A percentile compares a stretch with the other conserved stretches of the same genome.
Conservation (phyloP, 2,329 filamentous ascomycete genomes). For the Teratosphaeria nubilosa region DNA sequence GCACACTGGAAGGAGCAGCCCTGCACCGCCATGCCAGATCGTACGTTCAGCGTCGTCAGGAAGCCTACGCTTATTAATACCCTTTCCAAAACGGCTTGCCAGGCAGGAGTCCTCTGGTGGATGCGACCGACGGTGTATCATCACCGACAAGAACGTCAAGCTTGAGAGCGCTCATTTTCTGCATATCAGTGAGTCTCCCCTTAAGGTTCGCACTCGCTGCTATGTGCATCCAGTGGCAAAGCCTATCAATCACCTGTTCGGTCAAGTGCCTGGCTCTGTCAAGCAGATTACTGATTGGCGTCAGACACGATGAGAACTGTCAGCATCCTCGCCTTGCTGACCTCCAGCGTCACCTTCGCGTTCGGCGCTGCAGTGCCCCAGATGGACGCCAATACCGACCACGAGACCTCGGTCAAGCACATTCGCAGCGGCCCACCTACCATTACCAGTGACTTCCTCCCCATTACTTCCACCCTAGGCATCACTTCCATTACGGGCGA, state of each 20-base stretch:
- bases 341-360: not conserved
- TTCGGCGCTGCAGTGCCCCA: not conserved
- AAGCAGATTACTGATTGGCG: not conserved
- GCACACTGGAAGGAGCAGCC: not conserved
- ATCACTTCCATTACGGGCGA: not conserved
- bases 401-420: not conserved
- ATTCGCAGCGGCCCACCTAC: not conserved
- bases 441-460: not conserved
- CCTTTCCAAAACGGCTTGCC: not conserved
- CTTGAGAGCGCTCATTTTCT: not conserved
- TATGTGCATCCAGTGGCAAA: not conserved
- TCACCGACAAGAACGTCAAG: not conserved
- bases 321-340: not conserved
- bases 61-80: not conserved
- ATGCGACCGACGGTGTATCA: not conserved
- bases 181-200: not conserved
- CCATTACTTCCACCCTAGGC: not conserved
- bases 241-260: too few species aligned
- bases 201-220: not conserved
- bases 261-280: not conserved
- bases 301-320: not conserved
- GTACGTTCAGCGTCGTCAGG: not conserved
- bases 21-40: not conserved
- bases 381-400: not conserved
- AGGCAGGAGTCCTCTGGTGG: not conserved